Evolutionary conservation across 768 basidiomycete genomes (phyloP).

Genomic region (Russula sp.): DNA sequence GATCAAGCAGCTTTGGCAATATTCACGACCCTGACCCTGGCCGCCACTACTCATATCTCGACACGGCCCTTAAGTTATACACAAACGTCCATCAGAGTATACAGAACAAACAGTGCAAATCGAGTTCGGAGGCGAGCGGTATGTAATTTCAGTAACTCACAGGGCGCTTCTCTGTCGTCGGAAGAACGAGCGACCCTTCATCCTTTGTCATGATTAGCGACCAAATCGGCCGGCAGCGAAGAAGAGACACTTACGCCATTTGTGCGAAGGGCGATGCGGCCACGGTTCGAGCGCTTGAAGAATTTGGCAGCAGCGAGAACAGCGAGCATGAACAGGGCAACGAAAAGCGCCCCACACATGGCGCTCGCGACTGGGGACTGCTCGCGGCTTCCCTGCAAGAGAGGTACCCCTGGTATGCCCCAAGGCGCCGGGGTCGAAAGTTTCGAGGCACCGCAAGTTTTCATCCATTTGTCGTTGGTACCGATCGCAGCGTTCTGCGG

Average conservation of each 20-base stretch:
- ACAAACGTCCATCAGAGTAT: slow-evolving; percentile 13
- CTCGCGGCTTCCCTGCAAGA: background rate
- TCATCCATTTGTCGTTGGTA: slow-evolving; percentile 41
- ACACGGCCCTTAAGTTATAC: slow-evolving; percentile 15
- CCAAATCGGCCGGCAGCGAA: background rate
- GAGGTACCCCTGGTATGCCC: slow-evolving; percentile 14
- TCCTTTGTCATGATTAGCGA: slow-evolving; percentile 12
- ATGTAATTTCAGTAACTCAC: background rate
- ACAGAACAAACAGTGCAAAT: slow-evolving; percentile 3
- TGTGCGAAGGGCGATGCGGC: slow-evolving; percentile 14
- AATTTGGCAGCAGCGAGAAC: slow-evolving; percentile 15
- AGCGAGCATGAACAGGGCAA: slow-evolving; percentile 20
- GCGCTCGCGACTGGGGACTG: slow-evolving; percentile 15
- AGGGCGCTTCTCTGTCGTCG: slow-evolving; percentile 16
- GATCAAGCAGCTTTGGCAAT: background rate
- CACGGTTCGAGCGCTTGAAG: slow-evolving; percentile 18
- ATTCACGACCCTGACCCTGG: background rate
- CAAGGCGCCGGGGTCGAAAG: background rate
- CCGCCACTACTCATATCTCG: background rate
- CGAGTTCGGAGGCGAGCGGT: slow-evolving; percentile 8
- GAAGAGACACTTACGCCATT: slow-evolving; percentile 11
- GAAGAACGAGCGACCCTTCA: slow-evolving; percentile 8
- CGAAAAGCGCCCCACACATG: slow-evolving; percentile 22
- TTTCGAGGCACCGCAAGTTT: slow-evolving; percentile 32
- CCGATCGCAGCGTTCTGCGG: slow-evolving; percentile 41